phyloP scores from a whole-genome alignment of 768 basidiomycete genomes.

The Podaxis sp. region DNA sequence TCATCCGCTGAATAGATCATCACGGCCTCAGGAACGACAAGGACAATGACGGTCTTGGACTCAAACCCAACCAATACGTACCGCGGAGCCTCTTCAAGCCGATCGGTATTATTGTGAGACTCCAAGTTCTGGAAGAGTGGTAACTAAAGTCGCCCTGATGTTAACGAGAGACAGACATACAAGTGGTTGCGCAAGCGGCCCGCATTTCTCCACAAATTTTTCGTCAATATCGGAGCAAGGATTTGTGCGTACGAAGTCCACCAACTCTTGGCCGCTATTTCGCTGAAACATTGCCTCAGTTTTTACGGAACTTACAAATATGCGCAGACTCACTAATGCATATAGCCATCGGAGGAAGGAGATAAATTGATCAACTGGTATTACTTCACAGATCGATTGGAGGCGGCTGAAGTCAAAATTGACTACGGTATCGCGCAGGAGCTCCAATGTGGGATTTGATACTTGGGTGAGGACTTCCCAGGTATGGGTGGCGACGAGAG shows the following conservation, averaged over 20 bases:
- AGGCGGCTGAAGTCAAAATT: not conserved
- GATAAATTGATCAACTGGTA: not conserved
- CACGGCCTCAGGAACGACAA: not conserved
- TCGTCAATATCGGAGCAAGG: not conserved
- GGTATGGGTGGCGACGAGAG: not conserved
- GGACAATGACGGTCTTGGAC: not conserved
- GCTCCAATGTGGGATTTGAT: not conserved
- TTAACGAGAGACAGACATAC: not conserved
- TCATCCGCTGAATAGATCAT: not conserved
- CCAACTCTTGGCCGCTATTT: not conserved
- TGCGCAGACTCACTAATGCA: not conserved
- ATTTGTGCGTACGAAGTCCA: not conserved
- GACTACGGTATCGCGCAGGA: not conserved
- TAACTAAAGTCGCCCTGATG: not conserved
- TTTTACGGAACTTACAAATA: not conserved
- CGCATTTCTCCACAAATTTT: not conserved
- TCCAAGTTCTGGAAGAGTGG: not conserved
- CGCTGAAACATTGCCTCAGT: not conserved
- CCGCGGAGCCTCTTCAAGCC: not conserved
- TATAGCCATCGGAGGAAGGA: not conserved
- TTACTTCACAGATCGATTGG: not conserved
- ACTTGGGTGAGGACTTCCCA: not conserved
- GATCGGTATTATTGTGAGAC: not conserved
- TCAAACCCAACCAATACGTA: not conserved
- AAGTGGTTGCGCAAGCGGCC: not conserved